Base-by-base conservation (phyloP, 306 rosid species). In the Vachellia collinsii region DNA sequence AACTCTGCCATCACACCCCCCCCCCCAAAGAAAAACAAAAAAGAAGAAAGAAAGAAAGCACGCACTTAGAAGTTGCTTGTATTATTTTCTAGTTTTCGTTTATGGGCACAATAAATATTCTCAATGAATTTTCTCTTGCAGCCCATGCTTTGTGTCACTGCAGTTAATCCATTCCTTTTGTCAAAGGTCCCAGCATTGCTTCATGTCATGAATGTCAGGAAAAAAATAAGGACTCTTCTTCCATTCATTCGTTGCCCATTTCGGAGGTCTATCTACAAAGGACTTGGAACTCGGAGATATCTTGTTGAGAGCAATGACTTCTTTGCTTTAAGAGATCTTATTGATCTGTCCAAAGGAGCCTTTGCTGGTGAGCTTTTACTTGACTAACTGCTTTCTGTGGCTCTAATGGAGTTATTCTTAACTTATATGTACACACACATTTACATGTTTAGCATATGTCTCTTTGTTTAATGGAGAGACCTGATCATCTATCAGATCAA, bases 121-220 rank as follows among this genome's bases (percentile, higher is more conserved):
- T 23, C 53, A 38, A 84, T 79, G 76, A 84, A 67, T 70, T 79
- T 87, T 85, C 76, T 80, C 70, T 84, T 92, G 99, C 99, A 96
- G 99, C 98, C 99, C 83, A 93, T 96, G 99, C 97, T 96, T 11
- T 96, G 99, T 79, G 98, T 96, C 84, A 90, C 98, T 84, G 99
- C 99, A 2, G 98, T 96, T 62, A 92, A 96, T 92, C 98, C 99
- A 48, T 86, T 90, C 90, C 99, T 96, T 77, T 90, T 96, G 91
- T 88, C 98, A 25, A 96, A 89, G 92, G 93, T 96, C 82, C 97
- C 97, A 8, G 91, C 99, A 79, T 79, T 96, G 90, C 94, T 83
- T 87, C 93, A 87, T 77, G 86, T 96, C 72, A 87, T 92, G 97
- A 90, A 84, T 76, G 58, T 96, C 80, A 92, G 99, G 81, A 93